phyloP scores from a whole-genome alignment of 208 protist genomes.

The Wallacemonas rigidus region DNA sequence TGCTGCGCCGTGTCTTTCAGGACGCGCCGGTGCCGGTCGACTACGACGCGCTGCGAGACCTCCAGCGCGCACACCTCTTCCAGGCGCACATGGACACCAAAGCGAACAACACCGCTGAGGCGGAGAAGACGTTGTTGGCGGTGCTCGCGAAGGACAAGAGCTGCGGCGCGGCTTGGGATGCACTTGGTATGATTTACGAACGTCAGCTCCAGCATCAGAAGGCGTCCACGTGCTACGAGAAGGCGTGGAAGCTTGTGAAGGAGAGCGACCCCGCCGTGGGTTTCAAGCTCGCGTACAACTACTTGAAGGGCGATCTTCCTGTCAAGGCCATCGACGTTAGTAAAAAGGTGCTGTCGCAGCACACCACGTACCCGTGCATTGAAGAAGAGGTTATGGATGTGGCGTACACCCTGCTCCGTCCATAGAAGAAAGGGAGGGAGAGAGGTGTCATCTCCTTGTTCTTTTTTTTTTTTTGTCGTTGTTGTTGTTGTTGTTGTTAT shows the following conservation, averaged over 20 bases:
- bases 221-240: conserved; percentile 93
- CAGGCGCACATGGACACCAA: conserved; percentile 87
- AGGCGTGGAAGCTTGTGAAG: conserved; percentile 91
- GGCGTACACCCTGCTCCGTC: conserved; percentile 83
- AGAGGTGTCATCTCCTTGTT: conserved; percentile 1
- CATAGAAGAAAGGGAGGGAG: conserved; percentile 25
- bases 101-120: conserved; percentile 78
- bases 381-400: conserved; percentile 92
- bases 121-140: conserved; percentile 58
- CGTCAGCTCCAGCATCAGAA: conserved; percentile 84
- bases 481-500: too few relatives aligned
- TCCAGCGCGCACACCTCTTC: conserved; percentile 89
- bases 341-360: conserved; percentile 84
- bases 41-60: conserved; percentile 46
- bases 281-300: conserved; percentile 97
- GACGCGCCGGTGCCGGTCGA: conserved; percentile 27
- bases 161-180: conserved; percentile 86
- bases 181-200: conserved; percentile 89
- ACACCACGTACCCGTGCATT: conserved; percentile 93
- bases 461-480: conserved; percentile 5
- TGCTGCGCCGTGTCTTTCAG: conserved; percentile 35
- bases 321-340: conserved; percentile 95
- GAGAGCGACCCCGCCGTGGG: conserved; percentile 88
- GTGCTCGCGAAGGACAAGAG: conserved; percentile 75
- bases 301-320: conserved; percentile 92